A percentile compares a stretch with the other conserved stretches of the same genome.
Evolutionary conservation across 768 basidiomycete species (phyloP).

Genomic region (Lactarius sp.): DNA sequence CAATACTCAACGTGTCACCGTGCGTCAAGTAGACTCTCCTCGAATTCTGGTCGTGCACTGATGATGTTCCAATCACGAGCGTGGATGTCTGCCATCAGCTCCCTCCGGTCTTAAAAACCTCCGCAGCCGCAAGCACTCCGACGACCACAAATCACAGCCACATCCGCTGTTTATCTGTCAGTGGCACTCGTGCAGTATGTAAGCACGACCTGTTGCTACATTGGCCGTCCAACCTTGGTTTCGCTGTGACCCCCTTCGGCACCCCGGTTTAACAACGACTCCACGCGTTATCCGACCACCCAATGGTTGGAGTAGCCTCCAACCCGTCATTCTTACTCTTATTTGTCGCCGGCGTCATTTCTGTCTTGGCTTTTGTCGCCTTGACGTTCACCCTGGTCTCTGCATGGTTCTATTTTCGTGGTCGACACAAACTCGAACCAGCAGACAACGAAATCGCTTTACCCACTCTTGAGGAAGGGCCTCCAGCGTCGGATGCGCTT

Average conservation of each 20-base stretch:
- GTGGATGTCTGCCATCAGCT: not conserved
- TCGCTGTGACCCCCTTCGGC: not conserved
- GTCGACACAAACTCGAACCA: not conserved
- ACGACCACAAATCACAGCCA: constrained; percentile 5
- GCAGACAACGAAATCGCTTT: constrained; percentile 2
- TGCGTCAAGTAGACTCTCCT: not conserved
- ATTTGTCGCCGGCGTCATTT: constrained; percentile 8
- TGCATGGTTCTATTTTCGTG: not conserved
- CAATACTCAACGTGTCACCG: not conserved
- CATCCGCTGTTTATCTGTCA: not conserved
- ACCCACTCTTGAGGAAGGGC: constrained; percentile 15
- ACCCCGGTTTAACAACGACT: constrained; percentile 5
- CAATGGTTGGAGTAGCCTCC: constrained; percentile 1
- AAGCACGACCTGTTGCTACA: not conserved
- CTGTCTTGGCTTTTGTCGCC: not conserved
- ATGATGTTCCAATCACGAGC: not conserved
- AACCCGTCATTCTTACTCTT: constrained; percentile 9
- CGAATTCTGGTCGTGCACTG: not conserved
- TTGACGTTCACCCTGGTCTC: constrained; percentile 1
- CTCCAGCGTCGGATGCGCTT: not conserved
- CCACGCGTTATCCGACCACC: not conserved
- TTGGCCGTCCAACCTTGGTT: not conserved
- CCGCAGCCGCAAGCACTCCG: constrained; percentile 1
- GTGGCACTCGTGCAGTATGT: not conserved
- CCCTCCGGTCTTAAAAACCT: not conserved